Percentiles rank a stretch among this genome's conserved stretches.
These are phyloP conservation scores for Aspergillus uvarum DNA, from an alignment of 2,329 filamentous ascomycete species.

Conservation along the genomic window DNA sequence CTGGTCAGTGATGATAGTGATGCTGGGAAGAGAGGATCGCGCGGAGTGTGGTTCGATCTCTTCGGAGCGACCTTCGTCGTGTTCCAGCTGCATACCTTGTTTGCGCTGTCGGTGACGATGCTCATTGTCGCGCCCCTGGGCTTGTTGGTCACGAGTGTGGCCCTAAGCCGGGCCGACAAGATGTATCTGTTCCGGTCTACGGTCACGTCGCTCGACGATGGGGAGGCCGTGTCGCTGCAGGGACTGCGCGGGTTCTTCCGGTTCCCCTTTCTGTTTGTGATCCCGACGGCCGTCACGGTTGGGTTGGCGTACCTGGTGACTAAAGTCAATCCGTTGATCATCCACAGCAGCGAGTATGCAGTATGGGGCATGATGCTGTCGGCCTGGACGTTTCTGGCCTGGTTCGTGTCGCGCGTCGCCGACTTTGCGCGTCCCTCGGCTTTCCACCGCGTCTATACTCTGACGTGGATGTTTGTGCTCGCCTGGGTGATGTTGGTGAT, in stretches of 20 bases:
- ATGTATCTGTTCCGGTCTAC: slow-evolving; percentile 81
- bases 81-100: slow-evolving; percentile 77
- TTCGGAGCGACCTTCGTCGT: slow-evolving; percentile 78
- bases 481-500: slow-evolving; percentile 72
- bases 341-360: slow-evolving; percentile 85
- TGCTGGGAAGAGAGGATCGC: slow-evolving; percentile 63
- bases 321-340: slow-evolving; percentile 83
- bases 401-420: slow-evolving; percentile 77
- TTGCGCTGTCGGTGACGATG: slow-evolving; percentile 81
- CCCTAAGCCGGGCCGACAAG: slow-evolving; percentile 71
- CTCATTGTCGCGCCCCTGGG: slow-evolving; percentile 76
- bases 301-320: slow-evolving; percentile 72
- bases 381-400: slow-evolving; percentile 75
- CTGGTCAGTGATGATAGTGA: slow-evolving; percentile 68
- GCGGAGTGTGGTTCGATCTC: slow-evolving; percentile 90
- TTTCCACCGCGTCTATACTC: slow-evolving; percentile 74
- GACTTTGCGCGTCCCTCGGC: slow-evolving; percentile 81
- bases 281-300: slow-evolving; percentile 67
- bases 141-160: slow-evolving; percentile 66
- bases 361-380: slow-evolving; percentile 87
- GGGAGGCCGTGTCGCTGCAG: slow-evolving; percentile 63
- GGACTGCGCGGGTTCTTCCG: slow-evolving; percentile 82
- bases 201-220: slow-evolving; percentile 60
- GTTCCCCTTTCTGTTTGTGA: slow-evolving; percentile 71
- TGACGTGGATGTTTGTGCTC: slow-evolving; percentile 79